phyloP scores from a whole-genome alignment of 495 filamentous ascomycete genomes.

The Parmelia sp. region DNA sequence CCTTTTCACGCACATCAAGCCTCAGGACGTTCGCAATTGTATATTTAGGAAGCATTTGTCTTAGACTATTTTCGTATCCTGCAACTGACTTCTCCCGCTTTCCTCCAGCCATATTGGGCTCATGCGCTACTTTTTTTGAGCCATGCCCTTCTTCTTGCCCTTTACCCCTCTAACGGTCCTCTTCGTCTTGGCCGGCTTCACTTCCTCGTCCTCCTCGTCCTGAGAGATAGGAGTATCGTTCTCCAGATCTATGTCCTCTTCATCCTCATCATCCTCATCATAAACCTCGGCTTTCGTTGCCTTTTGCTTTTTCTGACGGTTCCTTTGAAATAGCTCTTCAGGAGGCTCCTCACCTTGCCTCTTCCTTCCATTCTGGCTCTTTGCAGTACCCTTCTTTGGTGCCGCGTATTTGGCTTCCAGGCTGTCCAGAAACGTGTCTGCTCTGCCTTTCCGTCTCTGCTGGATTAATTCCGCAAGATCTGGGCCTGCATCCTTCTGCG shows the following conservation, averaged over 20 bases:
- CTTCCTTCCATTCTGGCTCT: conserved; percentile 31
- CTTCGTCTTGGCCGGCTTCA: conserved; percentile 6
- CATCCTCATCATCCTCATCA: conserved; percentile 21
- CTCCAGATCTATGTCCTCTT: conserved; percentile 16
- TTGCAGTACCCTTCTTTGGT: conserved; percentile 19
- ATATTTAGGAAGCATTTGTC: too few relatives aligned
- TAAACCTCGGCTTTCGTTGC: conserved; percentile 1
- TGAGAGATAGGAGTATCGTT: not conserved
- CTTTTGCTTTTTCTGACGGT: conserved; percentile 34
- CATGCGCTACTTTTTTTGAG: conserved; percentile 2
- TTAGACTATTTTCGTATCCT: not conserved
- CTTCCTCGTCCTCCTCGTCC: conserved; percentile 15
- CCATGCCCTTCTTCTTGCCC: conserved; percentile 1
- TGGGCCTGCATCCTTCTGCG: conserved; percentile 33
- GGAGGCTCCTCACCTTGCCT: conserved; percentile 47
- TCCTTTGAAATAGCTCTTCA: conserved; percentile 62
- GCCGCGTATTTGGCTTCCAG: conserved; percentile 68
- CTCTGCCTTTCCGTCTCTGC: conserved; percentile 45
- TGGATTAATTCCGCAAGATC: conserved; percentile 56
- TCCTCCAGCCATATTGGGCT: not conserved
- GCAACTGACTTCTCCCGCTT: not conserved
- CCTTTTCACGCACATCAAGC: not conserved
- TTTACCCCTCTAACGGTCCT: not conserved
- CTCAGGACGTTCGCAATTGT: too few relatives aligned
- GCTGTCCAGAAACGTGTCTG: conserved; percentile 53